phyloP scores from a whole-genome alignment of 129 eudicot species.

The Gnaphalium uliginosum region DNA sequence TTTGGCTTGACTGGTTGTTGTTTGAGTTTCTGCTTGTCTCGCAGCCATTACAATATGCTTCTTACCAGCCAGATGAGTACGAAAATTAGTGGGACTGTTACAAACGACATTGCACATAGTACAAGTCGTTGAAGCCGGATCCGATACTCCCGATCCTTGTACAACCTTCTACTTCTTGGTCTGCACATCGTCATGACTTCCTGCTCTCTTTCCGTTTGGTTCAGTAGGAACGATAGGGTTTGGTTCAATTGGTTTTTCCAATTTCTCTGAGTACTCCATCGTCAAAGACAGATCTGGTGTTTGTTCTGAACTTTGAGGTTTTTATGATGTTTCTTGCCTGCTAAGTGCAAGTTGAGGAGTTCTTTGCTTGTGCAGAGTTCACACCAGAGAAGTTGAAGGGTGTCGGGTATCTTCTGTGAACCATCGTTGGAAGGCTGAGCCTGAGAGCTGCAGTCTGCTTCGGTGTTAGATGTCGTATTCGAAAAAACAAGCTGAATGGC shows the following conservation, averaged over 20 bases:
- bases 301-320: conserved; percentile 27
- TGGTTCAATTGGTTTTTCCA: conserved; percentile 16
- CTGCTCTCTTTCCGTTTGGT: conserved; percentile 16
- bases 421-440: not conserved
- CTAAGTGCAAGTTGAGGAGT: conserved; percentile 22
- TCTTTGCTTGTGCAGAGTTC: conserved; percentile 34
- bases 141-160: conserved; percentile 26
- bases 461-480: not conserved
- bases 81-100: conserved; percentile 31
- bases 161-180: conserved; percentile 42
- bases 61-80: conserved; percentile 45
- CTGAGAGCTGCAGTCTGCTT: conserved; percentile 6
- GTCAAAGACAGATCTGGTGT: not conserved
- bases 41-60: conserved; percentile 45
- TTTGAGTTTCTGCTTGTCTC: conserved; percentile 28
- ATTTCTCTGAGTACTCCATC: conserved; percentile 23
- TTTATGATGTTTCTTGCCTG: conserved; percentile 44
- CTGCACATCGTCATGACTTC: conserved; percentile 34
- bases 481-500: not conserved
- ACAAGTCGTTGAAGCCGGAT: conserved; percentile 32
- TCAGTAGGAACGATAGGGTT: conserved; percentile 11
- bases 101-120: conserved; percentile 54
- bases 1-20: not conserved
- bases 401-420: conserved; percentile 2
- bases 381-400: conserved; percentile 29